phyloP scores from a whole-genome alignment of 345 rosid genomes.

The Eucalyptus tenuipes region DNA sequence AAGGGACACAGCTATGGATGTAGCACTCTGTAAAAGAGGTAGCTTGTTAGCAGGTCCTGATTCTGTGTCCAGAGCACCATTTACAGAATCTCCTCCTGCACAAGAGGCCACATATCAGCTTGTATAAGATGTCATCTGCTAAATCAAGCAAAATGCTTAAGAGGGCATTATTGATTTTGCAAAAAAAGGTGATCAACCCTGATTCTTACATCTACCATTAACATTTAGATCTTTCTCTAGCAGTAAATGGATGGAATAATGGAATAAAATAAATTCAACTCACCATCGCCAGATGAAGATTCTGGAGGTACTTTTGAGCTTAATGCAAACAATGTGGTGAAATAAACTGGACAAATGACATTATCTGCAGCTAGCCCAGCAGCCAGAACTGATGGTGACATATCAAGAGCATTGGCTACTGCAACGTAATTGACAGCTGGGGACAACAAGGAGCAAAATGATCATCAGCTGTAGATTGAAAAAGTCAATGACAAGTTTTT shows the following conservation, averaged over 20 bases:
- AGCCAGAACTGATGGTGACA: constrained; percentile 63
- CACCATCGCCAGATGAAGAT: constrained; percentile 35
- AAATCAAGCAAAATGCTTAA: neutral
- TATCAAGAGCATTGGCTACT: constrained; percentile 54
- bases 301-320: constrained; percentile 69
- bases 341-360: constrained; percentile 79
- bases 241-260: neutral
- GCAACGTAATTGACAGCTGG: constrained; percentile 85
- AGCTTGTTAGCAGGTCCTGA: constrained; percentile 29
- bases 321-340: constrained; percentile 66
- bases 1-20: constrained; percentile 66
- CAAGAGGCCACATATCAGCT: neutral
- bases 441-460: neutral
- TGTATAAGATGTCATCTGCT: neutral
- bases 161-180: neutral
- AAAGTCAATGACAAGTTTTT: neutral
- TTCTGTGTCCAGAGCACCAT: constrained; percentile 13
- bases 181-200: neutral
- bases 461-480: neutral
- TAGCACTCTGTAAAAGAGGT: constrained; percentile 48
- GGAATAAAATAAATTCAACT: neutral
- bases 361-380: constrained; percentile 89
- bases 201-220: neutral
- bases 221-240: neutral
- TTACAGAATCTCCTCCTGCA: constrained; percentile 12